Evolutionary conservation across 495 filamentous ascomycete genomes (phyloP).

Genomic region (Lindgomyces ingoldianus): DNA sequence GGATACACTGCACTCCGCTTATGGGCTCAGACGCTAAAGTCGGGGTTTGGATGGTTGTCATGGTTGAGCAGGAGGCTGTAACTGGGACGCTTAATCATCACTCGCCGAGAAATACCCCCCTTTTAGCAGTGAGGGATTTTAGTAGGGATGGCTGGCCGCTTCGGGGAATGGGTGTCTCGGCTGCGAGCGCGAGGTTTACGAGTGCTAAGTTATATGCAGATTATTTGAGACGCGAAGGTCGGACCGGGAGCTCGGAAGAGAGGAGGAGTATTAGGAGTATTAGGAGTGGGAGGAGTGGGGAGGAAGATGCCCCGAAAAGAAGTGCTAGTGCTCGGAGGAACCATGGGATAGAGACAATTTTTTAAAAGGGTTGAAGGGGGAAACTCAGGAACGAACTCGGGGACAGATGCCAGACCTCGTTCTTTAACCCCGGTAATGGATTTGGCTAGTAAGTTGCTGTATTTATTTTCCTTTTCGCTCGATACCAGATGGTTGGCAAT

Average conservation of each 20-base stretch:
- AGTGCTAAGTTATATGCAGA: conserved; percentile 43
- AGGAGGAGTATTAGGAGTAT: neutral
- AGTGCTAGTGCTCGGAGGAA: neutral
- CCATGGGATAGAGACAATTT: neutral
- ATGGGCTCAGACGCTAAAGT: conserved; percentile 58
- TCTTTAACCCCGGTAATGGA: no score
- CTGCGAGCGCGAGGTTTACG: conserved; percentile 25
- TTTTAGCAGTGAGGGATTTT: neutral
- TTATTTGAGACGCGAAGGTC: conserved; percentile 39
- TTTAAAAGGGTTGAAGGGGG: no score
- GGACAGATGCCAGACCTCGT: no score
- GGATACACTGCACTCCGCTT: conserved; percentile 66
- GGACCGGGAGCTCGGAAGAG: neutral
- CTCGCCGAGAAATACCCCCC: neutral
- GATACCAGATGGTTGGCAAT: neutral
- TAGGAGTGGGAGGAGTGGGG: neutral
- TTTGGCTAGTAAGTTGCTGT: no score
- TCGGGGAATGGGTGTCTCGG: conserved; percentile 13
- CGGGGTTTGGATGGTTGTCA: conserved; percentile 67
- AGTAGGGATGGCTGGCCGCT: conserved; percentile 12
- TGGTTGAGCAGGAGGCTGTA: conserved; percentile 55
- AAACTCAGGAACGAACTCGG: no score
- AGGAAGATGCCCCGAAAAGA: neutral
- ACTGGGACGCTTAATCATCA: conserved; percentile 31
- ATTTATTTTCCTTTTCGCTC: neutral